Conservation (phyloP, 257 asterid genomes). For the Salvia splendens region DNA sequence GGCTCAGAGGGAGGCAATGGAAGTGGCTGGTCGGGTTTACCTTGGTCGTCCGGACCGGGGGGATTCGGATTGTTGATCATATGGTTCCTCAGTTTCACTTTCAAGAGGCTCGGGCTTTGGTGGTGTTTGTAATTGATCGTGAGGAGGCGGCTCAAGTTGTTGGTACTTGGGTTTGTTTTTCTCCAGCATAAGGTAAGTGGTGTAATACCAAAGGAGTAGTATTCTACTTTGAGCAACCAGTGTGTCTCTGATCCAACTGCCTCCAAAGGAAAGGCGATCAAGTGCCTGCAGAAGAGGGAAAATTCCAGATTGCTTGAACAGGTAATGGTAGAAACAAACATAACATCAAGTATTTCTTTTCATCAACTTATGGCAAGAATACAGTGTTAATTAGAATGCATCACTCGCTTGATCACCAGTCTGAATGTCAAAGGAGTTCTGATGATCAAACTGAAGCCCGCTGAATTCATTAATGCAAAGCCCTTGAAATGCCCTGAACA, state of each 20-base stretch:
- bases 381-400: neutral
- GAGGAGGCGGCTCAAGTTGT: conserved; percentile 62
- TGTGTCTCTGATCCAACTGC: conserved; percentile 71
- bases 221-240: conserved; percentile 82
- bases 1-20: conserved; percentile 71
- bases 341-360: neutral
- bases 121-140: conserved; percentile 40
- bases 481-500: conserved; percentile 95
- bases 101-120: conserved; percentile 51
- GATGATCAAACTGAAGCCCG: conserved; percentile 91
- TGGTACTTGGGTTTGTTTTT: conserved; percentile 90
- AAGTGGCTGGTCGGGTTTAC: conserved; percentile 72
- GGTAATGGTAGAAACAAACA: conserved; percentile 3
- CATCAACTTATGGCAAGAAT: conserved; percentile 18
- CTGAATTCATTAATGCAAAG: conserved; percentile 87
- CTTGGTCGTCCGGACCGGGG: conserved; percentile 62
- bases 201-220: conserved; percentile 81
- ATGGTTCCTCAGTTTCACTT: conserved; percentile 46
- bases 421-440: conserved; percentile 70
- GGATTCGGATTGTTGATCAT: conserved; percentile 51
- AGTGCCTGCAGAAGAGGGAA: conserved; percentile 57
- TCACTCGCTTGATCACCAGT: conserved; percentile 90
- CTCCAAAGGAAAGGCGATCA: conserved; percentile 82
- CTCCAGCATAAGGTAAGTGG: conserved; percentile 85
- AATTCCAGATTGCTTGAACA: neutral